Base-by-base conservation (phyloP, 2,329 filamentous ascomycete genomes). In the Aspergillus persii region DNA sequence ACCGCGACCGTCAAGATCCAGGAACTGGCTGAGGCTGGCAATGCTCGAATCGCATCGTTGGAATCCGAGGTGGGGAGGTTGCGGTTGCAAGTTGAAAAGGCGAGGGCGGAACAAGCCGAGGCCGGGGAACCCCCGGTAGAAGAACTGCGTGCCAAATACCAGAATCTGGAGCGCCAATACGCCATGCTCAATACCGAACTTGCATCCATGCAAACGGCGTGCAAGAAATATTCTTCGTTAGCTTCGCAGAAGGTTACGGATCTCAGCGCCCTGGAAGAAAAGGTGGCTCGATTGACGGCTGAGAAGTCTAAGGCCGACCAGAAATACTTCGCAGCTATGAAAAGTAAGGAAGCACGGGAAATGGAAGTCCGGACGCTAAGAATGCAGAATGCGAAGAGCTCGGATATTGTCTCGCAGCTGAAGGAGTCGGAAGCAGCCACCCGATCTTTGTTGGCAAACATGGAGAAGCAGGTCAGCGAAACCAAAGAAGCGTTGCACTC, bases 291-390 rank as follows among this genome's bases (percentile, higher is more conserved):
- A 27, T 79, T 96, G 23, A 86, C 86, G 46, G 91, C 92, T 0
- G 92, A 99, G 76, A 99, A 99, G 79, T 88, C 89, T 64, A 98
- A 97, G 76, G 94, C 94, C 1, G 95, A 99, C 70, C 94, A 98
- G 71, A 98, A 98, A 76, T 99, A 96, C 73, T 98, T 98, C 74
- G 91, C 91, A 1, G 92, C 93, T 8, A 92, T 96, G 82, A 97
- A 96, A 73, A 89, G 93, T 66, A 96, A 94, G 71, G 94, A 98
- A 70, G 88, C 90, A 49, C 85, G 92, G 53, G 89, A 92, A 59
- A 83, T 85, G 59, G 94, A 98, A 76, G 88, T 96, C 50, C 84
- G 90, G 66, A 85, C 88, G 3, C 79, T 97, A 59, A 87, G 92
- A 61, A 83, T 87, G 62, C 93, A 98, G 74, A 96, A 94, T 71